These are phyloP conservation scores for Luffa aegyptiaca DNA, from an alignment of 306 rosid species.

Conservation along the genomic window DNA sequence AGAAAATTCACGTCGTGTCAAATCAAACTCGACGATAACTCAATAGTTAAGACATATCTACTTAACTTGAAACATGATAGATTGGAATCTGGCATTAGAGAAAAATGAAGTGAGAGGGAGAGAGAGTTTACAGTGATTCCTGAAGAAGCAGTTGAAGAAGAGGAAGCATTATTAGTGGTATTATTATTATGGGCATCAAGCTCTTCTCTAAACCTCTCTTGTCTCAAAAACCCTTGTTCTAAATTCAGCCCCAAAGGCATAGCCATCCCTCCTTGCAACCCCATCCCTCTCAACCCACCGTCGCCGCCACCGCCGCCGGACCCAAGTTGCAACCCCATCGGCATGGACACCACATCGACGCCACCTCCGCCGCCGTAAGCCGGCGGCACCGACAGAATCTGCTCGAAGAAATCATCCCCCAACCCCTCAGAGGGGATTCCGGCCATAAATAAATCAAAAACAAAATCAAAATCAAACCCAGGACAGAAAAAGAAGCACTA, in stretches of 20 bases:
- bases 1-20: too few relatives aligned
- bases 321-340: slow-evolving; percentile 52
- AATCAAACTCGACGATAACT: too few relatives aligned
- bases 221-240: slow-evolving; percentile 57
- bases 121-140: slow-evolving; percentile 39
- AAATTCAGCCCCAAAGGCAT: slow-evolving; percentile 79
- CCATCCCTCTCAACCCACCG: slow-evolving; percentile 12
- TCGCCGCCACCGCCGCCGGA: slow-evolving; percentile 19
- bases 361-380: slow-evolving; percentile 17
- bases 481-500: background rate
- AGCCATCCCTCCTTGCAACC: slow-evolving; percentile 26
- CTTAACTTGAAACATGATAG: too few relatives aligned
- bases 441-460: slow-evolving; percentile 30
- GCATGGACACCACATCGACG: slow-evolving; percentile 23
- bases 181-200: slow-evolving; percentile 19
- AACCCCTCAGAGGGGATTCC: slow-evolving; percentile 55
- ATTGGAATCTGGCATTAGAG: too few relatives aligned
- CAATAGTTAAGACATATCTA: too few relatives aligned
- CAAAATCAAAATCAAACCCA: background rate
- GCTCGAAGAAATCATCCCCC: slow-evolving; percentile 46
- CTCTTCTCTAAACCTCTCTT: slow-evolving; percentile 37
- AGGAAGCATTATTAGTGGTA: slow-evolving; percentile 12
- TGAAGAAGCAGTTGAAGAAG: slow-evolving; percentile 26
- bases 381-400: slow-evolving; percentile 66
- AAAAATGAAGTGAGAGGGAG: background rate